Evolutionary conservation across 169 alveolate genomes (phyloP).

Genomic region (Perkinsus olseni): DNA sequence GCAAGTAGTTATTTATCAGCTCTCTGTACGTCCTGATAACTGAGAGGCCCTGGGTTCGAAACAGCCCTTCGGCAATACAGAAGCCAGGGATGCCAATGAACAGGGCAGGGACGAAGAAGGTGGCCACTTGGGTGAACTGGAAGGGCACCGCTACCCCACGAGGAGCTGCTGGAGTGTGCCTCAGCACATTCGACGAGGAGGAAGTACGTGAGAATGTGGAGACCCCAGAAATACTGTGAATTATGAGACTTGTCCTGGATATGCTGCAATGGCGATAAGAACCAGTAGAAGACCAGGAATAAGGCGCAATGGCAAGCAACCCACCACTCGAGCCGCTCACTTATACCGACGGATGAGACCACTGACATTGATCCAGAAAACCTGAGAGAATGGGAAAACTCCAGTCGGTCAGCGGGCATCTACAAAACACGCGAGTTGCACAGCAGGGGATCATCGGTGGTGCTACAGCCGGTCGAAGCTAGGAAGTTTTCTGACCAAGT

Average conservation of each 20-base stretch:
- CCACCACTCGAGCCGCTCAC: background rate
- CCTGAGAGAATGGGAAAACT: too few relatives aligned
- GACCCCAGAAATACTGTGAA: background rate
- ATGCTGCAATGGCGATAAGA: background rate
- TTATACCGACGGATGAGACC: background rate
- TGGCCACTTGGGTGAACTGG: background rate
- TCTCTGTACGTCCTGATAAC: background rate
- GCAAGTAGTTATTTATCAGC: background rate
- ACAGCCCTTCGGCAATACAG: background rate
- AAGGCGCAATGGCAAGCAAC: background rate
- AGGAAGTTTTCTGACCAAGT: too few relatives aligned
- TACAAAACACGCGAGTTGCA: too few relatives aligned
- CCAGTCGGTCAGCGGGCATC: too few relatives aligned
- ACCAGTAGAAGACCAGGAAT: background rate
- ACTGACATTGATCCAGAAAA: background rate
- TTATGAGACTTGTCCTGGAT: background rate
- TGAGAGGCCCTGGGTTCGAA: background rate
- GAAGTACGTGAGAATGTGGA: background rate
- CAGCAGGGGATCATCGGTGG: too few relatives aligned
- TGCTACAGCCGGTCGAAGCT: too few relatives aligned
- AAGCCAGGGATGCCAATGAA: background rate
- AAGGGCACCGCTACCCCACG: background rate
- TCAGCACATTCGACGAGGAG: background rate
- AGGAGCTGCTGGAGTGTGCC: background rate
- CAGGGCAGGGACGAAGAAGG: background rate